Evolutionary conservation across 805 yeast genomes (phyloP), one percentile per base, ranked within the genome.

Genomic region (Saccharomycopsis sp.): DNA sequence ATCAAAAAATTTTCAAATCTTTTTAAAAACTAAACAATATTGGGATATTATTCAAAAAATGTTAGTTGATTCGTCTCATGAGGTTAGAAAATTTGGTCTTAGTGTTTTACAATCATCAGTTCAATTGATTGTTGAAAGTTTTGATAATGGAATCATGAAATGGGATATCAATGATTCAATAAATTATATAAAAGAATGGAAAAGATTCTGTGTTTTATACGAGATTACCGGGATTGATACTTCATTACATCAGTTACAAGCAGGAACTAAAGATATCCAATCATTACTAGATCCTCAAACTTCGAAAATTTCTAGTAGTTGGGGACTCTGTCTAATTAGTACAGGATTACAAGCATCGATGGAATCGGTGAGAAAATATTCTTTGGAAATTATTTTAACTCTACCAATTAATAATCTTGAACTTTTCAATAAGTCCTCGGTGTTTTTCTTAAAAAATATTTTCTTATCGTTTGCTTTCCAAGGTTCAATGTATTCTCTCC

Each of bases 181-280:
- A 0, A 41, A 41, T 15, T 62, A 65, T 31, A 51, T 71, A 15
- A 61, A 59, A 4, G 69, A 75, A 18, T 87, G 96, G 96, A 67
- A 72, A 32, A 68, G 83, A 44, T 87, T 67, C 51, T 65, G 75
- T 21, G 83, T 95, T 0, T 59, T 87, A 12, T 80, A 74, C 51
- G 95, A 87, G 52, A 81, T 87, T 35, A 60, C 84, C 21, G 92
- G 86, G 1, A 69, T 87, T 30, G 96, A 87, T 55, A 76, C 95
- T 0, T 82, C 95, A 0, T 60, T 84, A 51, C 87, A 88, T 51
- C 96, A 88, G 57, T 76, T 88, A 1, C 77, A 78, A 49, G 95
- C 85, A 10, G 89, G 92, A 0, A 58, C 70, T 1, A 60, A 60
- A 5, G 94, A 84, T 50, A 71, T 87, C 33, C 41, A 39, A 28